Conservation (phyloP, 352 stramenopile genomes). For the Phytopythium sindhum region DNA sequence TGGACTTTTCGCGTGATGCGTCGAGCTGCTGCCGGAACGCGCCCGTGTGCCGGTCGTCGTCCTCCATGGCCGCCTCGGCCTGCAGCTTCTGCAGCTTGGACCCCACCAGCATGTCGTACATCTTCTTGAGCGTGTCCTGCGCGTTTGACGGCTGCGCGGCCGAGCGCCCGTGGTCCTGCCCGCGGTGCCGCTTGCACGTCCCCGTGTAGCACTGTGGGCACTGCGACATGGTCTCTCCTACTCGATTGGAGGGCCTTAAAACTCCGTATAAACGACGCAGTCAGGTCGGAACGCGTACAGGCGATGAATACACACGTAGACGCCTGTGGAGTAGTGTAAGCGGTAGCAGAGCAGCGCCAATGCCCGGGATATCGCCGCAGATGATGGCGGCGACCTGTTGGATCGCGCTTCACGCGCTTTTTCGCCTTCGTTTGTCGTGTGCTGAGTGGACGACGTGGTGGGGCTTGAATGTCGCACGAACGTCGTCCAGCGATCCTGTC, state of each 20-base stretch:
- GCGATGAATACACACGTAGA: background rate
- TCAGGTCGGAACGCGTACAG: background rate
- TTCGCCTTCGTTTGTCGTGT: background rate
- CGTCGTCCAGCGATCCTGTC: background rate
- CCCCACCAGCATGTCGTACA: slow-evolving; percentile 71
- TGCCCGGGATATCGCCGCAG: too few species aligned
- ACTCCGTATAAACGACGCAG: background rate
- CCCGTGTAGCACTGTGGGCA: slow-evolving; percentile 81
- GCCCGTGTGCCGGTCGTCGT: slow-evolving; percentile 30
- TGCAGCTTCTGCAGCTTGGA: slow-evolving; percentile 73
- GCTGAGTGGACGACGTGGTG: background rate
- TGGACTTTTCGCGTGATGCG: slow-evolving; percentile 55
- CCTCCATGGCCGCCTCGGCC: slow-evolving; percentile 44
- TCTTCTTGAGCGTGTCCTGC: slow-evolving; percentile 68
- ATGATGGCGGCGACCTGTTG: background rate
- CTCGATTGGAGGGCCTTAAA: background rate
- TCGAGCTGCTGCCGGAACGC: slow-evolving; percentile 66
- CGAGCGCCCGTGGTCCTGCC: slow-evolving; percentile 67
- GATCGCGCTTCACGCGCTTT: background rate
- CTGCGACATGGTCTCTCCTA: slow-evolving; percentile 39
- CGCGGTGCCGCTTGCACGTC: slow-evolving; percentile 57
- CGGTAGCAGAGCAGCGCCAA: too few species aligned
- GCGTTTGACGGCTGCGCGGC: slow-evolving; percentile 41
- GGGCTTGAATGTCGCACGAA: background rate
- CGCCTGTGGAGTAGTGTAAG: background rate